Evolutionary conservation across 257 asterid species (phyloP), one percentile per base, ranked within the genome.

Genomic region (Solanum virginianum): DNA sequence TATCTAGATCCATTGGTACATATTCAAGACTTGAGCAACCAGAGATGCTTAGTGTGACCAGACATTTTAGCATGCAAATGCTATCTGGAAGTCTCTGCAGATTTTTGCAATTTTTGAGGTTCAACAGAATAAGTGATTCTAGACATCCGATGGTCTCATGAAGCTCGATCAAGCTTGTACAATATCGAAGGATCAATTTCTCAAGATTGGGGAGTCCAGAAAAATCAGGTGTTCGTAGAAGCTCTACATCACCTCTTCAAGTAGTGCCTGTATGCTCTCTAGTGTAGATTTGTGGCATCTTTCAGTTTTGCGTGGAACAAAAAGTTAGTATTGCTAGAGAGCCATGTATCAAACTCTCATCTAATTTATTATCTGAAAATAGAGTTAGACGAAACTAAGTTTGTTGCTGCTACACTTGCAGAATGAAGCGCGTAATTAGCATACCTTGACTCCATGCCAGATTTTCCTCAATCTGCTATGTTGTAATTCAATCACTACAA

Each of bases 381-480:
- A 26, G 7, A 41, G 26, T 43, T 10, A 82, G 45, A 82, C 26
- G 62, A 45, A 55, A 53, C 32, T 29, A 74, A 56, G 56, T n/a
- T 7, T 59, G 65, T 53, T 32, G 24, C 43, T 26, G 16, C 47
- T 16, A 24, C 11, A 57, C 2, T 74, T 57, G 49, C 74, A 84
- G 71, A 66, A 12, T 51, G 80, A 83, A 56, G 7, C 47, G 15
- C 26, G 22, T 51, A 5, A 82, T 32, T 36, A 49, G 2, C 70
- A 10, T 14, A 86, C 88, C 88, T 86, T 71, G 41, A 43, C 45
- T 81, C 86, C 80, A 55, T 72, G 84, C 88, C 88, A 86, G 11
- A 86, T 43, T 13, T 71, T 56, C 74, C 55, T 68, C 71, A 86
- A 71, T 56, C 83, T 86, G 83, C 88, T 86, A n/a, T 49, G 75